A percentile compares a stretch with the other conserved stretches of the same genome.
phyloP scores from a whole-genome alignment of 2,329 filamentous ascomycete genomes.

The Aaosphaeria pasadenensis region DNA sequence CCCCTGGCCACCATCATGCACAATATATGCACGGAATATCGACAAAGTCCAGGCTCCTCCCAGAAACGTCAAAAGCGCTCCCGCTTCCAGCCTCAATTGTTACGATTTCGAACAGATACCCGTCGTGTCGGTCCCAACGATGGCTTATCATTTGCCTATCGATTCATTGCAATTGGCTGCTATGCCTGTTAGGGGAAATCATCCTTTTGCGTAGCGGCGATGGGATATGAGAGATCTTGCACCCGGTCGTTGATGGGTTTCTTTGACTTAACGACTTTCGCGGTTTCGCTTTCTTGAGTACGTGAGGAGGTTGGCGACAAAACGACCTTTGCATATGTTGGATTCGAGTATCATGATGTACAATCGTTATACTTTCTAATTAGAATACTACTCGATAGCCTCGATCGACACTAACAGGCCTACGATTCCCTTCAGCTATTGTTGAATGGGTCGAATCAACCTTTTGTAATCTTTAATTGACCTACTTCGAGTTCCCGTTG shows the following conservation, averaged over 20 bases:
- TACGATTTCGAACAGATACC: neutral
- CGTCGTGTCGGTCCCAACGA: neutral
- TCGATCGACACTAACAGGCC: too few species aligned
- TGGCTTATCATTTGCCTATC: neutral
- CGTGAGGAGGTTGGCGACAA: too few species aligned
- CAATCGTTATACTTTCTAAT: too few species aligned
- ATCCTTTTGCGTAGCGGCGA: neutral
- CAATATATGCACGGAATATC: constrained; percentile 20
- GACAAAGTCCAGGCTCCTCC: constrained; percentile 10
- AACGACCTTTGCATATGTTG: too few species aligned
- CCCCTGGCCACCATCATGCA: constrained; percentile 1
- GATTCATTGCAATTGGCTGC: neutral
- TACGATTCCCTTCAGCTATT: too few species aligned
- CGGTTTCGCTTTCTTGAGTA: too few species aligned
- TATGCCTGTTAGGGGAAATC: neutral
- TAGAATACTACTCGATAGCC: too few species aligned
- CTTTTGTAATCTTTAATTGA: neutral
- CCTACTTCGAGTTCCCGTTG: neutral
- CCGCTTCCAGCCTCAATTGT: constrained; percentile 7
- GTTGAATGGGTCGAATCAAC: neutral
- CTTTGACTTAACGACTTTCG: too few species aligned
- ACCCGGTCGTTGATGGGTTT: too few species aligned
- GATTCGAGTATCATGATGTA: too few species aligned
- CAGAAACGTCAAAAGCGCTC: constrained; percentile 1
- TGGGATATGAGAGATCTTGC: too few species aligned